These are phyloP conservation scores for Carex myosuroides DNA, from an alignment of 176 grass and related monocot genomes.

Conservation along the genomic window DNA sequence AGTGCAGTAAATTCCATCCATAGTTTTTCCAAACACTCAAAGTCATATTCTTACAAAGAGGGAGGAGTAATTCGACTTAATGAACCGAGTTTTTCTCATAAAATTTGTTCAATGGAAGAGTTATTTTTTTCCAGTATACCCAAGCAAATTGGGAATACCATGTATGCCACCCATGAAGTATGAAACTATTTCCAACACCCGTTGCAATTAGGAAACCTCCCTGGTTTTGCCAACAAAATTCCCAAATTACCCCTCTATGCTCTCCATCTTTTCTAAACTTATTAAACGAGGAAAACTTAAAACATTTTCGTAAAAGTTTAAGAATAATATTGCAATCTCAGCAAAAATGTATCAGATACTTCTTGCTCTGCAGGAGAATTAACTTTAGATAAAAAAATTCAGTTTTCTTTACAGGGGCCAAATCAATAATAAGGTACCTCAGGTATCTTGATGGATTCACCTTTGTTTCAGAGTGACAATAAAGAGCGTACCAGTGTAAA, in stretches of 20 bases:
- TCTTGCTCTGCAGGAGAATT: neutral
- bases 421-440: neutral
- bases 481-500: constrained; percentile 71
- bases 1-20: neutral
- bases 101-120: neutral
- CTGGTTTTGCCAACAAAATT: neutral
- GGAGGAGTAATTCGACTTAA: neutral
- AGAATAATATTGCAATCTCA: neutral
- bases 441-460: neutral
- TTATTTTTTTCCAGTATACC: neutral
- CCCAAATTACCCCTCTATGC: neutral
- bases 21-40: neutral
- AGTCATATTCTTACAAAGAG: neutral
- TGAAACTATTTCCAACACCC: neutral
- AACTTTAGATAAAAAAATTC: neutral
- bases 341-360: neutral
- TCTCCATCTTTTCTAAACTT: neutral
- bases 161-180: neutral
- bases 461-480: neutral
- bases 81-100: neutral
- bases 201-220: neutral
- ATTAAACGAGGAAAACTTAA: neutral
- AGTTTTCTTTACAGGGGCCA: neutral
- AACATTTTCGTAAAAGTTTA: neutral
- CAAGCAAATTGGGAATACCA: neutral